Percentiles rank a stretch among this genome's conserved stretches.
phyloP scores from a whole-genome alignment of 2,329 filamentous ascomycete genomes.

The Microcera coccophila region DNA sequence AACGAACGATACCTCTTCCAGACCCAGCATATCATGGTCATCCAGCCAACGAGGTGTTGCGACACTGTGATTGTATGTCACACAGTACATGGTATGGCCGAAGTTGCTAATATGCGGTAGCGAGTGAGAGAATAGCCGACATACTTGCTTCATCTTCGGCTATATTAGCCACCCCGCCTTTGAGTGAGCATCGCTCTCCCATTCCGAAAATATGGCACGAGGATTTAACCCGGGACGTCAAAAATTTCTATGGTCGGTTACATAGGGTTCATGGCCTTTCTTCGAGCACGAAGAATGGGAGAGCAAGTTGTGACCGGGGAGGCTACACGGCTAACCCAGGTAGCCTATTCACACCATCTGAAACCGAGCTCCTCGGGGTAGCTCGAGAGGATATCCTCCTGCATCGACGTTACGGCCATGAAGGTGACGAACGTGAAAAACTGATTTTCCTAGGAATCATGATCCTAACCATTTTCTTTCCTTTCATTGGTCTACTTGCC shows the following conservation, averaged over 20 bases:
- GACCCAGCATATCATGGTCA: conserved; percentile 13
- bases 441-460: conserved; percentile 39
- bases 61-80: conserved; percentile 18
- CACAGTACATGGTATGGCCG: neutral
- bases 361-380: conserved; percentile 30
- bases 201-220: conserved; percentile 12
- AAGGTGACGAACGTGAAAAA: conserved; percentile 30
- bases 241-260: conserved; percentile 7
- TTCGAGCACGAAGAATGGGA: conserved; percentile 16
- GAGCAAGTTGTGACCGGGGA: conserved; percentile 2
- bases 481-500: conserved; percentile 44
- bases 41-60: conserved; percentile 6
- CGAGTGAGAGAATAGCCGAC: conserved; percentile 19
- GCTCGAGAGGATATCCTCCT: conserved; percentile 30
- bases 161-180: conserved; percentile 19
- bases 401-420: conserved; percentile 26
- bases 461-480: conserved; percentile 39
- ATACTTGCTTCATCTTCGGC: conserved; percentile 25
- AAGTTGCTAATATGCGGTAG: conserved; percentile 11
- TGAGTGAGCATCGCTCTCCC: conserved; percentile 7
- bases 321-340: conserved; percentile 9
- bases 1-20: conserved; percentile 10
- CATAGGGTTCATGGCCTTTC: conserved; percentile 25
- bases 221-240: conserved; percentile 6
- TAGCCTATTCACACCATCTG: conserved; percentile 27